These are phyloP conservation scores for Globisporangium okanoganense DNA, from an alignment of 352 stramenopile genomes.

Conservation along the genomic window DNA sequence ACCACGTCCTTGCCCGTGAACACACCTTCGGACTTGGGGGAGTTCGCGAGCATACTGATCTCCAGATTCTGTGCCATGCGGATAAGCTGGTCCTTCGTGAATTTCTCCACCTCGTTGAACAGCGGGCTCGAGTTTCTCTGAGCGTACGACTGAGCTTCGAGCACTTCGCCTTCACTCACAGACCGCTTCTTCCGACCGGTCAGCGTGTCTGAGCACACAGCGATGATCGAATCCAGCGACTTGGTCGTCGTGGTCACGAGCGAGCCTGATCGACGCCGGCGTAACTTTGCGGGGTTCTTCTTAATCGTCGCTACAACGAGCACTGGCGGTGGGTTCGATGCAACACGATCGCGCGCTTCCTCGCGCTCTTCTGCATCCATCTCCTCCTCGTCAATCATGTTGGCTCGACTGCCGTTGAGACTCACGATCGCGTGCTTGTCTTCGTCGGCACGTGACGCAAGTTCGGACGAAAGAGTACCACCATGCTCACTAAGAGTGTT, in stretches of 20 bases:
- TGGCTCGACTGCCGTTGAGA: conserved; percentile 19
- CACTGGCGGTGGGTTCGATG: conserved; percentile 43
- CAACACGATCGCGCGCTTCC: conserved; percentile 52
- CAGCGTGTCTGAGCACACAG: conserved; percentile 47
- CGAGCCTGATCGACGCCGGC: conserved; percentile 49
- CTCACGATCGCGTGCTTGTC: conserved; percentile 19
- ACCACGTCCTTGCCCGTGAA: conserved; percentile 65
- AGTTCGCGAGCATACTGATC: conserved; percentile 41
- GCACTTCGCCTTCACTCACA: conserved; percentile 50
- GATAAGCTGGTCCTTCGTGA: conserved; percentile 69
- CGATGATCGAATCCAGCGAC: conserved; percentile 69
- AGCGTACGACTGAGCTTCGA: conserved; percentile 15
- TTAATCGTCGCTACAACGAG: conserved; percentile 16
- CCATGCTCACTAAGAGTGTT: conserved; percentile 46
- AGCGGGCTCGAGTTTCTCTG: conserved; percentile 24
- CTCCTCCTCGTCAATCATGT: conserved; percentile 25
- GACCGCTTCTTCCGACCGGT: conserved; percentile 44
- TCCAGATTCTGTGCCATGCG: conserved; percentile 78
- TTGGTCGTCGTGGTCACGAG: conserved; percentile 59
- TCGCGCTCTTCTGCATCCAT: conserved; percentile 28
- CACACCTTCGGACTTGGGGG: conserved; percentile 33
- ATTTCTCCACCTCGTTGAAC: conserved; percentile 69
- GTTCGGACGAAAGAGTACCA: conserved; percentile 16
- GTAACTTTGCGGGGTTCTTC: conserved; percentile 32
- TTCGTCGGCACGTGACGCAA: conserved; percentile 19